phyloP scores from a whole-genome alignment of 1,139 yeast species.

The Suhomyces ambrosiae region DNA sequence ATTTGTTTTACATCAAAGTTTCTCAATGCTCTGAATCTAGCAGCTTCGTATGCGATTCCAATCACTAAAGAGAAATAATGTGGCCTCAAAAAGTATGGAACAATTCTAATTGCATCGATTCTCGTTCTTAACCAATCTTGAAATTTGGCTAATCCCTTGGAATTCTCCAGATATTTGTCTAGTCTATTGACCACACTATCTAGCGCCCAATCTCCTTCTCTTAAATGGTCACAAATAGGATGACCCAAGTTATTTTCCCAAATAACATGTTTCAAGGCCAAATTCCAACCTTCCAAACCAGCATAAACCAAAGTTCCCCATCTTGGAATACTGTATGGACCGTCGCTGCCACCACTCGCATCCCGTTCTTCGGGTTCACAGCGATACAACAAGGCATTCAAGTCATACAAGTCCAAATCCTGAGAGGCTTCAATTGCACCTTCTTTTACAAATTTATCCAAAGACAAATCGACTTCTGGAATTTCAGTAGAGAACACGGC shows the following conservation, averaged over 20 bases:
- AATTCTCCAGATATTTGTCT: slow-evolving; percentile 49
- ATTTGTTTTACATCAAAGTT: slow-evolving; percentile 53
- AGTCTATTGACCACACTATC: slow-evolving; percentile 73
- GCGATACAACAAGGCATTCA: slow-evolving; percentile 73
- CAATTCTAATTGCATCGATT: slow-evolving; percentile 60
- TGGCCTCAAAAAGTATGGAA: slow-evolving; percentile 83
- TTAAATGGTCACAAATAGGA: slow-evolving; percentile 75
- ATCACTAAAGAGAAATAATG: slow-evolving; percentile 80
- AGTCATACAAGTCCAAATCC: slow-evolving; percentile 62
- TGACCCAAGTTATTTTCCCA: slow-evolving; percentile 78
- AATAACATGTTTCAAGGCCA: slow-evolving; percentile 64
- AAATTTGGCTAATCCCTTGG: slow-evolving; percentile 52
- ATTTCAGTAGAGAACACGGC: slow-evolving; percentile 78
- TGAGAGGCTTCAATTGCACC: slow-evolving; percentile 78
- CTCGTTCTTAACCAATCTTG: slow-evolving; percentile 71
- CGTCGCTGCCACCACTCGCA: slow-evolving; percentile 67
- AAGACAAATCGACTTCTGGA: slow-evolving; percentile 50
- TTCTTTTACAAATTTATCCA: slow-evolving; percentile 64
- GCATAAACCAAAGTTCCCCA: slow-evolving; percentile 79
- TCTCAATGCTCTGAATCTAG: slow-evolving; percentile 65
- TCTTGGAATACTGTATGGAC: slow-evolving; percentile 73
- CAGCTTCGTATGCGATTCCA: slow-evolving; percentile 81
- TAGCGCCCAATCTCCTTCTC: slow-evolving; percentile 88
- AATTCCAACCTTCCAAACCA: slow-evolving; percentile 92
- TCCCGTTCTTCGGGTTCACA: slow-evolving; percentile 91